These are phyloP conservation scores for Herpetomonas samuelpessoai DNA, from an alignment of 208 protist species.

Conservation along the genomic window DNA sequence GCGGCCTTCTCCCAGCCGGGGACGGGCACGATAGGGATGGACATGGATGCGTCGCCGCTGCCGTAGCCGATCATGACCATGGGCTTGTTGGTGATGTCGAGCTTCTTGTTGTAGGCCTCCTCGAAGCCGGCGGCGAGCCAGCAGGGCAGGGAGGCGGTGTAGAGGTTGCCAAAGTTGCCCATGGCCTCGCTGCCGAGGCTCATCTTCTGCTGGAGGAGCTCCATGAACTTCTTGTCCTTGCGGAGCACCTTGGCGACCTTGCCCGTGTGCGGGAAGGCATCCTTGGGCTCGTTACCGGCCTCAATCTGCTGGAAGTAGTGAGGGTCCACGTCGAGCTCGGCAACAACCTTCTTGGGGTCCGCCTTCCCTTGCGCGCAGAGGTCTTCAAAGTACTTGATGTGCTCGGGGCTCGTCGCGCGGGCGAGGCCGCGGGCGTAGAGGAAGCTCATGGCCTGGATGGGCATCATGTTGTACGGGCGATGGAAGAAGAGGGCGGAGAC, in stretches of 20 bases:
- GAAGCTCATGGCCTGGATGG: conserved; percentile 89
- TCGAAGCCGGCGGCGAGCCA: conserved; percentile 89
- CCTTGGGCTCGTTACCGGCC: conserved; percentile 57
- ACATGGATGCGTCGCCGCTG: conserved; percentile 82
- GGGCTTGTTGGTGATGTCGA: conserved; percentile 78
- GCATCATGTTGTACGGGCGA: conserved; percentile 93
- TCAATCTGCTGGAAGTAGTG: conserved; percentile 85
- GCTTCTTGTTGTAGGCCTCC: conserved; percentile 76
- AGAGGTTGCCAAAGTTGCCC: conserved; percentile 90
- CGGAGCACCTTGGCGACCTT: conserved; percentile 82
- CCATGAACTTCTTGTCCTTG: conserved; percentile 74
- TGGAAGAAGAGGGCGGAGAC: conserved; percentile 89
- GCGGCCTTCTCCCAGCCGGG: conserved; percentile 77
- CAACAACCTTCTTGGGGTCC: conserved; percentile 35
- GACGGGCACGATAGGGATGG: conserved; percentile 88
- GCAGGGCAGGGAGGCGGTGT: conserved; percentile 89
- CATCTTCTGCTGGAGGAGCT: conserved; percentile 83
- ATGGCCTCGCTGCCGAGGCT: conserved; percentile 82
- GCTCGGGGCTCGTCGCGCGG: conserved; percentile 57
- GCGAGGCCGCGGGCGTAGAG: conserved; percentile 83
- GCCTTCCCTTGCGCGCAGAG: conserved; percentile 70
- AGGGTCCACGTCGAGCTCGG: conserved; percentile 63
- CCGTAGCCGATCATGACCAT: conserved; percentile 92
- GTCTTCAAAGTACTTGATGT: conserved; percentile 59
- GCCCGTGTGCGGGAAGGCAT: conserved; percentile 67